These are phyloP conservation scores for Calonectria honghensis DNA, from an alignment of 2,329 filamentous ascomycete species.

Conservation along the genomic window DNA sequence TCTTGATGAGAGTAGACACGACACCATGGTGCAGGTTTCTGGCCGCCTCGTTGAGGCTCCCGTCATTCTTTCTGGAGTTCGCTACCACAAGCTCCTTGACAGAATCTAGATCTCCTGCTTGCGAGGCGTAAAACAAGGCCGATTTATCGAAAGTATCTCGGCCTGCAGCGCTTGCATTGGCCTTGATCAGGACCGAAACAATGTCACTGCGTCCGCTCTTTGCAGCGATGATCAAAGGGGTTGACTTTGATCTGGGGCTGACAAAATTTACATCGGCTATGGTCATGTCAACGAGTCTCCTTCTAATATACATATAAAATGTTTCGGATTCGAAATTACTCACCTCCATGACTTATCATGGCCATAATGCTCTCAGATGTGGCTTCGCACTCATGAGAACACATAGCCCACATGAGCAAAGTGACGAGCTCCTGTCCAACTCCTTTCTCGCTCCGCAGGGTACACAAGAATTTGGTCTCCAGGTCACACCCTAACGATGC, in stretches of 20 bases:
- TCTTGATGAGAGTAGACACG: constrained; percentile 26
- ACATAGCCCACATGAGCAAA: constrained; percentile 8
- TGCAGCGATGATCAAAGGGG: constrained; percentile 23
- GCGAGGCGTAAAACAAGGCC: constrained; percentile 30
- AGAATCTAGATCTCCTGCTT: constrained; percentile 22
- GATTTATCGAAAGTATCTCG: constrained; percentile 18
- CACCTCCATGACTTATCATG: constrained; percentile 12
- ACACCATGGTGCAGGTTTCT: constrained; percentile 38
- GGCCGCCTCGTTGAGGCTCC: constrained; percentile 41
- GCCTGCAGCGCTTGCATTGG: background rate
- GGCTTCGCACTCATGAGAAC: background rate
- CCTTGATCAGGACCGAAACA: constrained; percentile 18
- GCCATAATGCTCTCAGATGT: background rate
- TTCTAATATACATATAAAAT: too few species aligned
- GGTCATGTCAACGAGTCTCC: background rate
- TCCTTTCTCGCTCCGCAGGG: background rate
- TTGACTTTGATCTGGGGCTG: constrained; percentile 11
- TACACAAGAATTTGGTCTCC: constrained; percentile 2
- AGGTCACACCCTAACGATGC: constrained; percentile 5
- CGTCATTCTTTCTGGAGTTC: constrained; percentile 25
- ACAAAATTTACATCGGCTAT: constrained; percentile 17
- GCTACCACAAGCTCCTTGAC: constrained; percentile 27
- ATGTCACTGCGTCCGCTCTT: constrained; percentile 6
- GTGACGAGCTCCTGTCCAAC: constrained; percentile 14
- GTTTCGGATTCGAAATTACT: background rate